Conservation (phyloP, 2,329 filamentous ascomycete genomes). For the Colletotrichum nymphaeae region DNA sequence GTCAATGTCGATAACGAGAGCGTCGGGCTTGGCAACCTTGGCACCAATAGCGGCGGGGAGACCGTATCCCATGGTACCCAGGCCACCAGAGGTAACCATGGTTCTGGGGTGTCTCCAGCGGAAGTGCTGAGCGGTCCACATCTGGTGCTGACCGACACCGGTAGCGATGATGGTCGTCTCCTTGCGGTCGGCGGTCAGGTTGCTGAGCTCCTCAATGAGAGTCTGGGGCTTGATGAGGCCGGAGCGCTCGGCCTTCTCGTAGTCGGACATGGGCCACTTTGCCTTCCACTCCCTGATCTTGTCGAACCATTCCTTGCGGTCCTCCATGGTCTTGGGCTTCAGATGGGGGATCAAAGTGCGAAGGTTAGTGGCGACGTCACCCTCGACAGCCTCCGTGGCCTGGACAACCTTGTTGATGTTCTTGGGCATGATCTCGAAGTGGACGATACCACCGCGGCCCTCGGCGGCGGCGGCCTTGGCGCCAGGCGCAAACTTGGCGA, state of each 20-base stretch:
- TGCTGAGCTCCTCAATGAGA: constrained; percentile 89
- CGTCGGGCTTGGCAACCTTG: constrained; percentile 82
- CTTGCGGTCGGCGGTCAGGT: constrained; percentile 84
- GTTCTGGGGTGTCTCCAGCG: constrained; percentile 91
- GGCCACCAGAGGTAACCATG: constrained; percentile 96
- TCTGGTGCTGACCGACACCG: constrained; percentile 97
- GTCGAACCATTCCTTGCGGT: constrained; percentile 86
- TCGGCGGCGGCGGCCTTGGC: constrained; percentile 88
- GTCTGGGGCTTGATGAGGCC: constrained; percentile 95
- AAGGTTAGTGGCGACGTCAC: constrained; percentile 87
- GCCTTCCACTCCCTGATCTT: constrained; percentile 93
- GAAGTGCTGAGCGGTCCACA: constrained; percentile 99
- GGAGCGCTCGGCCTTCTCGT: constrained; percentile 80
- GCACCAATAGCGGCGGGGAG: constrained; percentile 95
- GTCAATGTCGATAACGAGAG: constrained; percentile 94
- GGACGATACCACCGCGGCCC: constrained; percentile 91
- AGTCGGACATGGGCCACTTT: constrained; percentile 86
- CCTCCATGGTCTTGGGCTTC: constrained; percentile 67
- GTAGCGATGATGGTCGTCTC: constrained; percentile 89
- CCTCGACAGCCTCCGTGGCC: constrained; percentile 94
- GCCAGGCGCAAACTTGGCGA: constrained; percentile 88
- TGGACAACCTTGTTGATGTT: constrained; percentile 99
- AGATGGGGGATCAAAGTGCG: constrained; percentile 79
- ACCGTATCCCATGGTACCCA: constrained; percentile 91
- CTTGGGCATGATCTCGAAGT: constrained; percentile 99